Evolutionary conservation across 495 filamentous ascomycete genomes (phyloP), one percentile per base, ranked within the genome.

Genomic region (Aspergillus baeticus): DNA sequence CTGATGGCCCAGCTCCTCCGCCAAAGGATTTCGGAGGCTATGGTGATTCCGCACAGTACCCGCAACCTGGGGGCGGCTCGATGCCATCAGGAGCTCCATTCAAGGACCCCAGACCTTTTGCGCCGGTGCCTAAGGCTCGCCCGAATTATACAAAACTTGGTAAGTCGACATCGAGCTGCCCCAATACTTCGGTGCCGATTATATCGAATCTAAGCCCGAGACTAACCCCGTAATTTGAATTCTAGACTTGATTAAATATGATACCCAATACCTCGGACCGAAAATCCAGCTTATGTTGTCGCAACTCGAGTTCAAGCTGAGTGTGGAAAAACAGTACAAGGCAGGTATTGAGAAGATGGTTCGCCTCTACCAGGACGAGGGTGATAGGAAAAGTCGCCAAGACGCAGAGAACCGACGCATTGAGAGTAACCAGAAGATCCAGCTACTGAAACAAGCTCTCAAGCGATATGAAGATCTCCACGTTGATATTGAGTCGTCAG

Each of bases 271-370:
- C 68, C 87, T 99, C 50, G 94, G 94, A 23, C 95, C 95, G 33
- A 91, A 95, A 55, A 99, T 99, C 66, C 95, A 98, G 76, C 87
- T 97, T 60, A 99, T 99, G 94, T 77, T 99, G 65, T 96, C 94
- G 15, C 94, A 99, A 70, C 84, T 99, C 56, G 92, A 97, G 74
- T 99, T 99, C 74, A 99, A 99, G 74, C 77, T 98, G 43, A 98
- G 93, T 64, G 95, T 99, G 35, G 94, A 99, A 74, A 96, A 97
- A 66, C 94, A 99, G 73, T 99, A 99, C 74, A 94, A 98, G 63
- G 95, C 95, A 58, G 94, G 94, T 56, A 93, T 99, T 61, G 95
- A 99, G 72, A 99, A 99, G 79, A 99, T 99, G 95, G 89, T 96
- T 38, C 90, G 92, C 69, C 80, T 98, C 39, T 99, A 99, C 67